These are phyloP conservation scores for Nakazawaea laoshanensis DNA, from an alignment of 805 yeast species.

Conservation along the genomic window DNA sequence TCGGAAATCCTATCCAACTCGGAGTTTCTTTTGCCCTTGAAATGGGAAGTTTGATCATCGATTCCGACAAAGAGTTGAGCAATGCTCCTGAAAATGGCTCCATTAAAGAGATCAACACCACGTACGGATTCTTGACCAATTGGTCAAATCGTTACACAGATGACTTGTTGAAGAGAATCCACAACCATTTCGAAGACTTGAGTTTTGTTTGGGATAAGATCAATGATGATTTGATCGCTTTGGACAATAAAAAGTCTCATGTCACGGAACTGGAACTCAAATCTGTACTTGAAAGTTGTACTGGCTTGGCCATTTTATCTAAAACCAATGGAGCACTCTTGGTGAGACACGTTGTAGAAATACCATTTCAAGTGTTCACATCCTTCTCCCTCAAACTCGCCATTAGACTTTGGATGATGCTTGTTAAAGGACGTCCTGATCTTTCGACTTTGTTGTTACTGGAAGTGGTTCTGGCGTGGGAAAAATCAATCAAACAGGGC, in stretches of 20 bases:
- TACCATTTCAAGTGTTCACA: constrained; percentile 67
- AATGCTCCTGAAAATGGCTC: constrained; percentile 29
- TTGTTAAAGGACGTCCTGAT: constrained; percentile 58
- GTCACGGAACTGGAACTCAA: constrained; percentile 22
- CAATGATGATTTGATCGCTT: constrained; percentile 7
- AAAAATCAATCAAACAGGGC: constrained; percentile 45
- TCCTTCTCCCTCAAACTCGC: constrained; percentile 54
- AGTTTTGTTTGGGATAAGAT: constrained; percentile 13
- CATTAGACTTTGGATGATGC: constrained; percentile 71
- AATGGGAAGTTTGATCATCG: constrained; percentile 69
- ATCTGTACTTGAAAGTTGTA: constrained; percentile 30
- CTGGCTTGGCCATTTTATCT: constrained; percentile 32
- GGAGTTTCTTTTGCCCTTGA: constrained; percentile 91
- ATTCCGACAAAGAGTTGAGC: constrained; percentile 57
- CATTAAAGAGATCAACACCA: constrained; percentile 37
- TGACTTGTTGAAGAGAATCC: constrained; percentile 22
- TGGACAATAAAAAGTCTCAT: constrained; percentile 1
- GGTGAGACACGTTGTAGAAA: constrained; percentile 42
- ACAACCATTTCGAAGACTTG: constrained; percentile 18
- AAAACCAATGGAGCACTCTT: constrained; percentile 35
- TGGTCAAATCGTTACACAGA: constrained; percentile 47
- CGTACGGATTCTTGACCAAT: constrained; percentile 66
- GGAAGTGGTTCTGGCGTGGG: constrained; percentile 67
- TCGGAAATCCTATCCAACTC: constrained; percentile 38
- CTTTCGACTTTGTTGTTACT: constrained; percentile 53